These are phyloP conservation scores for Leccinum fibrillosum DNA, from an alignment of 768 basidiomycete species.

Conservation along the genomic window DNA sequence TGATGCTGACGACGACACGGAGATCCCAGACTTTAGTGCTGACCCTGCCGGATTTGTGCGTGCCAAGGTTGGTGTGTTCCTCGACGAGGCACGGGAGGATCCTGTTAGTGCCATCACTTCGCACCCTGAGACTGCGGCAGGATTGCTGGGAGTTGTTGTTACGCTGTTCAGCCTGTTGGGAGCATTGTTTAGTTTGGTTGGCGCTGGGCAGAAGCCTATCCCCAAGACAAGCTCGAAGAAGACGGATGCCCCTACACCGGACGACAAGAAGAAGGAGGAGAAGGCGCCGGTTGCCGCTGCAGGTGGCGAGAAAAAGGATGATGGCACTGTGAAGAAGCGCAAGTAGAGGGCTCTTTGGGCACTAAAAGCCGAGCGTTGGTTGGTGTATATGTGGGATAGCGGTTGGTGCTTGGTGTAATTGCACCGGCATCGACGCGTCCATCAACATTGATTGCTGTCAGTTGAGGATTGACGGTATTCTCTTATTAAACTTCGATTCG, in stretches of 20 bases:
- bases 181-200: constrained; percentile 74
- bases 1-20: constrained; percentile 46
- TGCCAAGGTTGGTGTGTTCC: constrained; percentile 72
- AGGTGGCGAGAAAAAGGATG: constrained; percentile 71
- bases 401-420: not conserved
- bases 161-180: constrained; percentile 86
- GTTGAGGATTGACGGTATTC: not conserved
- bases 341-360: constrained; percentile 38
- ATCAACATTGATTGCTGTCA: constrained; percentile 4
- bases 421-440: not conserved
- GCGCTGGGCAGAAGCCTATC: constrained; percentile 63
- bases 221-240: constrained; percentile 75
- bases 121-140: constrained; percentile 84
- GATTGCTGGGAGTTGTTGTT: constrained; percentile 67
- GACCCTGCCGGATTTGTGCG: constrained; percentile 83
- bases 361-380: constrained; percentile 10
- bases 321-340: constrained; percentile 71
- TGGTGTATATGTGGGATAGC: constrained; percentile 10
- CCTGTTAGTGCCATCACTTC: constrained; percentile 82
- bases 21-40: constrained; percentile 52
- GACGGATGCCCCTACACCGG: constrained; percentile 60
- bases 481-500: constrained; percentile 9
- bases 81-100: constrained; percentile 71
- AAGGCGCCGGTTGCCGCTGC: constrained; percentile 67
- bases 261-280: constrained; percentile 69